These are phyloP conservation scores for Paxillus rubicundulus DNA, from an alignment of 768 basidiomycete species.

Conservation along the genomic window DNA sequence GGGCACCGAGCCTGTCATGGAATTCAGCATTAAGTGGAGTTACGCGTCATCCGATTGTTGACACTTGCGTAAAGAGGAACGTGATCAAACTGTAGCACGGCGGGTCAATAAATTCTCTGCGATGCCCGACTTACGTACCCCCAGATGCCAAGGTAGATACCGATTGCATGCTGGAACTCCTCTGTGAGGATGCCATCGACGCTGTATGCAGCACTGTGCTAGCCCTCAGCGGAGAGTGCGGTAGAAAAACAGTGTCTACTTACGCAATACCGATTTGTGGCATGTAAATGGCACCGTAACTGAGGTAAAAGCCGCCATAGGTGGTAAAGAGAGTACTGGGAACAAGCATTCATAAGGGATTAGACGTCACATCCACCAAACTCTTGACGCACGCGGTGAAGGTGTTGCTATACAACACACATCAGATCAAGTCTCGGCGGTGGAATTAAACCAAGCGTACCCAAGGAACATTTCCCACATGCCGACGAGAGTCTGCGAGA, in stretches of 20 bases:
- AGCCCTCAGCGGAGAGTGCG: background rate
- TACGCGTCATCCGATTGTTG: background rate
- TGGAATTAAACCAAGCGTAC: slow-evolving; percentile 10
- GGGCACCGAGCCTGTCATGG: slow-evolving; percentile 20
- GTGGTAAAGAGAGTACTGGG: slow-evolving; percentile 25
- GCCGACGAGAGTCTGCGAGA: slow-evolving; percentile 28
- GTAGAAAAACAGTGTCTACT: background rate
- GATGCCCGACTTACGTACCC: slow-evolving; percentile 8
- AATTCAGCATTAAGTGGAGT: background rate
- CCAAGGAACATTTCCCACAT: slow-evolving; percentile 34
- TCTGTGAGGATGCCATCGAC: slow-evolving; percentile 21
- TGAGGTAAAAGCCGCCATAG: slow-evolving; percentile 31
- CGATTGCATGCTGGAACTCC: slow-evolving; percentile 25
- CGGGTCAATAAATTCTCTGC: background rate
- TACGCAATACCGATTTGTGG: slow-evolving; percentile 27
- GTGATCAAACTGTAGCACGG: slow-evolving; percentile 21
- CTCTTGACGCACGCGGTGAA: slow-evolving; percentile 21
- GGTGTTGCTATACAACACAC: slow-evolving; percentile 19
- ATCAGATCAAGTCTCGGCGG: slow-evolving; percentile 4
- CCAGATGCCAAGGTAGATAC: slow-evolving; percentile 29
- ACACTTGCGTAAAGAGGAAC: slow-evolving; percentile 22
- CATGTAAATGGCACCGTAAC: slow-evolving; percentile 27
- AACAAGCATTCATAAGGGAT: background rate
- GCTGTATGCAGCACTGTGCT: slow-evolving; percentile 22
- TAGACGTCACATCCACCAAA: background rate